Evolutionary conservation across 78 protist species (phyloP), one percentile per base, ranked within the genome.

Genomic region (Dictyostelium capitatum): DNA sequence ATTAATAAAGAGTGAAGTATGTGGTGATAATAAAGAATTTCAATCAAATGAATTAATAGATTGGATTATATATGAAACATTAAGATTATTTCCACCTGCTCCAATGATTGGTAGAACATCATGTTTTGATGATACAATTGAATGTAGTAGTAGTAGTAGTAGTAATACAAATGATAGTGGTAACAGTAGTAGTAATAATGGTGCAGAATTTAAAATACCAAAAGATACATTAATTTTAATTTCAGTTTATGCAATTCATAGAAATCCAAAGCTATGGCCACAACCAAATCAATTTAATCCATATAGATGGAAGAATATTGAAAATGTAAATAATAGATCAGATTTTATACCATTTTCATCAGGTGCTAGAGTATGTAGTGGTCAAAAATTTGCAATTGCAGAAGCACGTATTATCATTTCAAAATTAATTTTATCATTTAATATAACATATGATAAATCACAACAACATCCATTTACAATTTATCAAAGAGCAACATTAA

Each of bases 11-110:
- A 65, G 37, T 67, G 28, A 20, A 20, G 23, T 14, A 8, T 7
- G 8, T 20, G 28, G n/a, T 20, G 70, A 62, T 12, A 32, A 62
- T n/a, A 32, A 62, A 62, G 70, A 62, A 4, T 62, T 25, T 62
- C 70, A 62, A 62, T 62, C 70, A 62, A 62, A 14, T 14, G 56
- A 28, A 17, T 53, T 84, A 25, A 28, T 84, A 43, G 92, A 84
- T 46, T 84, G 82, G 83, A 30, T 74, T 17, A 74, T 84, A 28
- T n/a, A 73, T 23, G 92, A 84, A 74, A 84, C 92, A 41, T 69
- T 84, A 23, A 72, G 92, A 84, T 28, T 84, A 72, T 84, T 59
- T 10, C 92, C 92, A 56, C 92, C 92, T 6, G 92, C 92, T 12
- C 92, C 92, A 57, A 84, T 84, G 92, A 59, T 84, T 46, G 92